Evolutionary conservation across 768 basidiomycete species (phyloP).

Genomic region (Serendipita sp.): DNA sequence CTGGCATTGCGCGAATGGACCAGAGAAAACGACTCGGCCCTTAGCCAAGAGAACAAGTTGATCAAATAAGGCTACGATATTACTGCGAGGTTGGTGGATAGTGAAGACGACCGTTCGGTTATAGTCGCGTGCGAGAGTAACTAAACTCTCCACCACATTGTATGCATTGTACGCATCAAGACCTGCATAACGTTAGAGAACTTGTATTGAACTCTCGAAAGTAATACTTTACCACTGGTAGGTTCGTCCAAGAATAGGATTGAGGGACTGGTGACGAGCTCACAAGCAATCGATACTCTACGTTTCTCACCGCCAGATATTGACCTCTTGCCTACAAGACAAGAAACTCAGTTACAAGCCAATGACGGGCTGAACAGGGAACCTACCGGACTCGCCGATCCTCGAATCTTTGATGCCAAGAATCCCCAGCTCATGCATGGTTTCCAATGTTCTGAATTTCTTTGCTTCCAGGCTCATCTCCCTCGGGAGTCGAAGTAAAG

Average conservation of each 20-base stretch:
- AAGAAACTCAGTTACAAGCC: background rate
- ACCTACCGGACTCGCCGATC: constrained; percentile 72
- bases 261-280: constrained; percentile 91
- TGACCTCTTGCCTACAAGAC: constrained; percentile 53
- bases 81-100: constrained; percentile 94
- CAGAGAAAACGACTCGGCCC: constrained; percentile 75
- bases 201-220: background rate
- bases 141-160: constrained; percentile 83
- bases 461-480: constrained; percentile 97
- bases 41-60: constrained; percentile 71
- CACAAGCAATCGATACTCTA: constrained; percentile 92
- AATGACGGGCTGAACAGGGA: background rate
- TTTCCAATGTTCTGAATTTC: constrained; percentile 84
- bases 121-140: constrained; percentile 70
- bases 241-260: constrained; percentile 96
- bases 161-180: constrained; percentile 90
- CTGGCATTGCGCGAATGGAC: constrained; percentile 56
- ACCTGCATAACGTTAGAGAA: constrained; percentile 28
- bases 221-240: constrained; percentile 54
- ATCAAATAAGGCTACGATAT: constrained; percentile 93
- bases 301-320: constrained; percentile 98
- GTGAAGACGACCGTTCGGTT: constrained; percentile 94
- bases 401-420: constrained; percentile 74
- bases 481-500: constrained; percentile 71
- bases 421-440: constrained; percentile 90